phyloP scores from a whole-genome alignment of 352 stramenopile genomes.

The Globisporangium megalacanthum region DNA sequence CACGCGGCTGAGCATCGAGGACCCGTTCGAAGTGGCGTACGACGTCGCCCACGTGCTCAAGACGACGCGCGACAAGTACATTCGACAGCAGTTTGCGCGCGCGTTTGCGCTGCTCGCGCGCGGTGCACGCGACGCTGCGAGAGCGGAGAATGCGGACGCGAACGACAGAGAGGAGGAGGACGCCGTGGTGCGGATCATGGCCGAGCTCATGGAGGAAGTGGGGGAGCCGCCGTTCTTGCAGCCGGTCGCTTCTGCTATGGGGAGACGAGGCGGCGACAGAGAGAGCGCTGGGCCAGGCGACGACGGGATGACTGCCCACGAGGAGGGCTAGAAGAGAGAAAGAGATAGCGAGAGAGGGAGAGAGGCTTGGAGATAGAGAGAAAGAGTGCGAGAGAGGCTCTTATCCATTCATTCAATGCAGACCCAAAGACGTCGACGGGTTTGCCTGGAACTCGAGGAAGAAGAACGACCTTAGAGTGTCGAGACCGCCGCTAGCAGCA shows the following conservation, averaged over 20 bases:
- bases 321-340: neutral
- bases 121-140: constrained; percentile 12
- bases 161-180: too few species aligned
- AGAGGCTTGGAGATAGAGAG: neutral
- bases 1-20: constrained; percentile 91
- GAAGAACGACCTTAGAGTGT: too few species aligned
- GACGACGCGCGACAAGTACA: constrained; percentile 78
- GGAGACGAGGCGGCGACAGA: neutral
- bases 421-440: neutral
- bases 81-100: constrained; percentile 75
- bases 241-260: neutral
- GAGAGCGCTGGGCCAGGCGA: neutral
- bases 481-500: too few species aligned
- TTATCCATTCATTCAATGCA: neutral
- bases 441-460: too few species aligned
- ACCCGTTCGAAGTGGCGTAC: constrained; percentile 98
- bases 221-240: constrained; percentile 12
- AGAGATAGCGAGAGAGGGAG: neutral
- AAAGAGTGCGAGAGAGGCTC: neutral
- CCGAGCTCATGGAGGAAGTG: constrained; percentile 8
- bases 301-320: neutral
- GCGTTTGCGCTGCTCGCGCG: constrained; percentile 61
- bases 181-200: constrained; percentile 5
- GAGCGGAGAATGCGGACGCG: neutral
- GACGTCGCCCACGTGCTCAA: constrained; percentile 97